Base-by-base conservation (phyloP, 805 yeast species). In the Candida loeiensis region DNA sequence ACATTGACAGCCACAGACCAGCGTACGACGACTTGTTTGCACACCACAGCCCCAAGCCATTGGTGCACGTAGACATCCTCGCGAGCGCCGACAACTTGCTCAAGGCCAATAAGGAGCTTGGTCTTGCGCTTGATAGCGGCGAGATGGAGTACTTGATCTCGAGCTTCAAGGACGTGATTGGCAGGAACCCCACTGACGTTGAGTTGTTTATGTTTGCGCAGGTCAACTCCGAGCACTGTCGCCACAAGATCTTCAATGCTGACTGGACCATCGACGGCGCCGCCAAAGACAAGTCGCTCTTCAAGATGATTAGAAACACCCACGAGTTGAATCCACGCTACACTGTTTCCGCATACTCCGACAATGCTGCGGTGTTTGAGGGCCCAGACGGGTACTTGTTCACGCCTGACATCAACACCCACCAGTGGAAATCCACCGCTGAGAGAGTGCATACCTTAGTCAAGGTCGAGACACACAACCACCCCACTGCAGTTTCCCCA, bases 201-300 rank as follows among this genome's bases (percentile, higher is more conserved):
- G 99, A 93, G 66, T 73, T 93, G 47, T 93, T 93, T 66, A 93
- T 93, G 97, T 93, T 93, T 72, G 99, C 99, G 30, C 99, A 93
- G 69, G 99, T 93, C 51, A 93, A 93, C 72, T 89, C 97, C 18
- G 99, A 93, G 68, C 99, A 93, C 70, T 93, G 99, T 73, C 86
- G 99, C 64, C 99, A 93, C 71, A 93, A 93, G 71, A 93, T 93
- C 51, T 93, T 93, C 76, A 93, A 93, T 58, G 99, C 99, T 31
- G 95, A 86, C 54, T 93, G 99, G 99, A 85, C 85, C 48, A 86
- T 93, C 48, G 97, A 93, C 63, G 89, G 87, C 38, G 75, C 77
- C 39, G 66, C 75, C 54, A 85, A 87, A 63, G 80, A 83, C 38
- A 58, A 76, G 55, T 75, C 95, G 14, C 71, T 93, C 51, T 93